Evolutionary conservation across 768 basidiomycete species (phyloP), one percentile per base, ranked within the genome.

Genomic region (Pleurotus tuber-regium): DNA sequence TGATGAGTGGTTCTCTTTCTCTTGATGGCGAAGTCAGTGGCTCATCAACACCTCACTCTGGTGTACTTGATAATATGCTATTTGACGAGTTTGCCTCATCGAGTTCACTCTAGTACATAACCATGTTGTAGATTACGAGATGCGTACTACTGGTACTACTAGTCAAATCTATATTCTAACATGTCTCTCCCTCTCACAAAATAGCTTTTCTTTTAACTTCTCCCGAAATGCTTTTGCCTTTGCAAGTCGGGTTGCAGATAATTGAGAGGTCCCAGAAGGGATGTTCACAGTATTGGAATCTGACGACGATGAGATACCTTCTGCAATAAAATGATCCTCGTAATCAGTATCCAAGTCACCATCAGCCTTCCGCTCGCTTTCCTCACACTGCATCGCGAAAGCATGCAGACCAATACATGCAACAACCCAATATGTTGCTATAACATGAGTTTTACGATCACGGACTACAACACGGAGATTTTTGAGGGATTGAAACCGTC

Each of bases 401-500:
- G 52, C 25, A 51, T 72, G 70, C 5, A 67, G 28, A 5, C 54
- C 62, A 16, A 73, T 61, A 48, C 67, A 71, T 16, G 64, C 56
- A 0, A 43, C 46, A 21, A 70, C 48, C 70, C 71, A 72, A 18
- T 60, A 58, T 4, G 60, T 63, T 1, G 69, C 70, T 30, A 57
- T 43, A n/a, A 55, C 56, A 53, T 72, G 71, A 0, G 51, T 31
- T 0, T 14, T 16, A 8, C 53, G 55, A 50, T 63, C 50, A 1
- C 52, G 43, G 51, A 73, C 70, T 5, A 55, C 19, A 4, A 64
- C 18, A 1, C 64, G 61, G 4, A 74, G 62, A 7, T 61, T 57
- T 44, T 64, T 64, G 0, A 73, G 55, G 0, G 66, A 72, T 10
- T 63, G 61, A 53, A 73, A 73, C 4, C 67, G 61, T 0, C 74